Evolutionary conservation across 257 asterid genomes (phyloP), one percentile per base, ranked within the genome.

Genomic region (Solanum paucissectum): DNA sequence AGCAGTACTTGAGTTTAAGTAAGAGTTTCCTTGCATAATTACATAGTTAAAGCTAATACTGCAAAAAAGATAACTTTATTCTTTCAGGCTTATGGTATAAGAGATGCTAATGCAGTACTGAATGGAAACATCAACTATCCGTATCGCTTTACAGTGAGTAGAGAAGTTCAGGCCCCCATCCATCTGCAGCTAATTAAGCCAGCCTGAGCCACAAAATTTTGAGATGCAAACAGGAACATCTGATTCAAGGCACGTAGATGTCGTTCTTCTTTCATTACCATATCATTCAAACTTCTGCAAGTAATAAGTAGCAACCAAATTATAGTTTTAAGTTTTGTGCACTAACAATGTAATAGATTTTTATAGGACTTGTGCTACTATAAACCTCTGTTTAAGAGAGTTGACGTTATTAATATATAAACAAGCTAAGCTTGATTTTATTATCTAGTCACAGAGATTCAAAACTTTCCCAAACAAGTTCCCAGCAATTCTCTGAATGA

Each of bases 121-220:
- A 90, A 89, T 66, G 88, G 87, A 27, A 90, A 69, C 40, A 25
- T 89, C 16, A 89, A 74, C 66, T 44, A 82, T 86, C 91, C 97
- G n/a, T 84, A 88, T 77, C 86, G 91, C 46, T 88, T 90, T 21
- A 69, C 87, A n/a, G n/a, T 87, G 34, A 83, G 83, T 42, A 76
- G 84, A 83, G 93, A 89, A 81, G 18, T 72, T 23, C 87, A 87
- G 20, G 91, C 88, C n/a, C 90, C 91, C 21, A 84, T 92, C 33
- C 91, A 91, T 90, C 98, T 94, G 82, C 96, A 91, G 84, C 91
- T 94, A 29, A 29, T 29, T 29, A 34, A 90, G 95, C 94, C 98
- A 89, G 76, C 96, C 95, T 37, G 88, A 91, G 5, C 71, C 90
- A 25, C 90, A 83, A 18, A 66, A 52, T 87, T 71, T 87, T n/a